These are phyloP conservation scores for Volvox africanus DNA, from an alignment of 139 green algal genomes.

Conservation along the genomic window DNA sequence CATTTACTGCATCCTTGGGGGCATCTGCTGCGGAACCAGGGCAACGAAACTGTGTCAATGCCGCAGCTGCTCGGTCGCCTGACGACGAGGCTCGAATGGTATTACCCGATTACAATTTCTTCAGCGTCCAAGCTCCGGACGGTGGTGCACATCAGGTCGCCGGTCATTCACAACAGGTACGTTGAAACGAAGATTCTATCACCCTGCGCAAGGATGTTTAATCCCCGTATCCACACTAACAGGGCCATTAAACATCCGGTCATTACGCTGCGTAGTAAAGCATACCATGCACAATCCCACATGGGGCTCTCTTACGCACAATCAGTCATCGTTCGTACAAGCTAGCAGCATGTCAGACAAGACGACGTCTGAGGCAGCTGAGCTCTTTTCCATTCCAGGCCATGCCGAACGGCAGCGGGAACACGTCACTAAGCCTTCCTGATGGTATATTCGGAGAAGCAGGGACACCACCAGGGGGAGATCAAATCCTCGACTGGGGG, in stretches of 20 bases:
- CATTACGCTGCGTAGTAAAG: no score
- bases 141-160: no score
- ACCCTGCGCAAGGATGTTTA: no score
- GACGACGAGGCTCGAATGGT: not conserved
- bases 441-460: not conserved
- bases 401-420: not conserved
- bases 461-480: not conserved
- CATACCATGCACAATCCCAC: no score
- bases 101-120: not conserved
- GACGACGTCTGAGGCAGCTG: no score
- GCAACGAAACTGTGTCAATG: not conserved
- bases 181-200: no score
- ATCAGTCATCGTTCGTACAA: no score
- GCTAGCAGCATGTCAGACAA: no score
- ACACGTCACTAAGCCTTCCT: not conserved
- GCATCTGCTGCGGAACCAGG: not conserved
- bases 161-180: no score
- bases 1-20: not conserved
- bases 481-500: slow-evolving; percentile 3
- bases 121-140: not conserved
- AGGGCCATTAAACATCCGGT: no score
- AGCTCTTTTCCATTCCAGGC: not conserved
- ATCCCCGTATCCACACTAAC: no score
- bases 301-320: no score
- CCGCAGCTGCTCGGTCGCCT: not conserved